These are phyloP conservation scores for Liquidambar formosana DNA, from an alignment of 164 flowering plant species.

Conservation along the genomic window DNA sequence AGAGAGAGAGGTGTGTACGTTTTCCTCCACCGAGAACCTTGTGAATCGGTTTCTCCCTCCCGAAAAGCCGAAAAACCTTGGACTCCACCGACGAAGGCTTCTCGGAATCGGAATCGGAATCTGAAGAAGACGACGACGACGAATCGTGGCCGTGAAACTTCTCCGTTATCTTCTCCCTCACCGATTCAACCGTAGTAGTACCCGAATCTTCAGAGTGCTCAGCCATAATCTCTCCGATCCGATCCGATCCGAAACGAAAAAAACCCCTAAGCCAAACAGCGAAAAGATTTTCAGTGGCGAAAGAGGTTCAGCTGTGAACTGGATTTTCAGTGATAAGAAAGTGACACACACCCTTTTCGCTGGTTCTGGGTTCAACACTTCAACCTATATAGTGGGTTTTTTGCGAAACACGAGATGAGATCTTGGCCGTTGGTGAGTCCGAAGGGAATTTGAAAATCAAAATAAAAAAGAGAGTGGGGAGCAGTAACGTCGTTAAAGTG, in stretches of 20 bases:
- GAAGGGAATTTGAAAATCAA: no score
- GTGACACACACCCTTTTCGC: no score
- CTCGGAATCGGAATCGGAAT: slow-evolving; percentile 55
- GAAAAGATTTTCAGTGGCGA: no score
- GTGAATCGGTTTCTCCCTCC: slow-evolving; percentile 73
- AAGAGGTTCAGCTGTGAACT: no score
- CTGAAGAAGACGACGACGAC: slow-evolving; percentile 58
- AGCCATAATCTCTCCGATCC: slow-evolving; percentile 28
- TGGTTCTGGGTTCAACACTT: no score
- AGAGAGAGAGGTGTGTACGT: slow-evolving; percentile 37
- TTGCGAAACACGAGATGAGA: no score
- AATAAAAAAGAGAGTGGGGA: no score
- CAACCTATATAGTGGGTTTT: no score
- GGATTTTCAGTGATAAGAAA: no score
- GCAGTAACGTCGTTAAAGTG: no score
- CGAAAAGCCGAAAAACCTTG: slow-evolving; percentile 56
- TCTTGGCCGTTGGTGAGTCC: no score
- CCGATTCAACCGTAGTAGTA: slow-evolving; percentile 20
- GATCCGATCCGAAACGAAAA: not conserved
- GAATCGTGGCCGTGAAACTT: slow-evolving; percentile 42
- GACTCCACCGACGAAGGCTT: slow-evolving; percentile 37
- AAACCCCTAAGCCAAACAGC: no score
- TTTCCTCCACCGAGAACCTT: slow-evolving; percentile 72
- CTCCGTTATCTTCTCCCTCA: slow-evolving; percentile 55
- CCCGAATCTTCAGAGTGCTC: slow-evolving; percentile 36